Evolutionary conservation across 2,329 filamentous ascomycete species (phyloP), one percentile per base, ranked within the genome.

Genomic region (Paracorniculantispora psalliotae): DNA sequence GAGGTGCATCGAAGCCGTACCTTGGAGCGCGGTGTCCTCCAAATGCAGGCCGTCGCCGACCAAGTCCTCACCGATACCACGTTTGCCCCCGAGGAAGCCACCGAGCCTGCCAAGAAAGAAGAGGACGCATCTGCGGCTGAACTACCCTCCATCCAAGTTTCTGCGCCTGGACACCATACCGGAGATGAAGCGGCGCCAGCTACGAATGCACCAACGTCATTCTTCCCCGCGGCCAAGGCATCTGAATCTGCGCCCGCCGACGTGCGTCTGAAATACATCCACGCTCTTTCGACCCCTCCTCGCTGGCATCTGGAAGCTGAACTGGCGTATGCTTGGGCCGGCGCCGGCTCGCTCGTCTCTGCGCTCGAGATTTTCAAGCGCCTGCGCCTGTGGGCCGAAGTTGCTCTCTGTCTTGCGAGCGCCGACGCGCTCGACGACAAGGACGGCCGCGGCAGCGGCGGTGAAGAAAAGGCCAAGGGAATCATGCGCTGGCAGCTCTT

Each of bases 331-430:
- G 86, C 92, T n/a, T 99, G 94, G 94, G 89, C 92, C 0, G 83
- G 85, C 50, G 83, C 97, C 2, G 94, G 94, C 10, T 96, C 92
- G 43, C 77, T 99, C 2, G 82, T 91, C 3, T 96, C 92, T 0
- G 94, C 94, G 0, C 81, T 99, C 1, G 94, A 97, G 61, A 97
- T 99, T 61, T 99, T 97, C 74, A 92, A 96, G 74, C 84, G 94
- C 3, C 77, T 99, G 19, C 87, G 92, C 59, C 87, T 97, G 72
- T 97, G 94, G 92, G 90, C 94, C 1, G 94, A 99, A 74, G 91
- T 92, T 4, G 93, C 94, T 0, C 80, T 99, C 1, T 99, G 94
- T 71, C 88, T 91, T 67, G 92, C 91, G 13, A 80, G 75, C 69
- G 79, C 71, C 48, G 83, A 75, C 21, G 77, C 74, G 54, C 80